phyloP scores from a whole-genome alignment of 225 moss, liverwort and hornwort species.

The Marchantia polymorpha region DNA sequence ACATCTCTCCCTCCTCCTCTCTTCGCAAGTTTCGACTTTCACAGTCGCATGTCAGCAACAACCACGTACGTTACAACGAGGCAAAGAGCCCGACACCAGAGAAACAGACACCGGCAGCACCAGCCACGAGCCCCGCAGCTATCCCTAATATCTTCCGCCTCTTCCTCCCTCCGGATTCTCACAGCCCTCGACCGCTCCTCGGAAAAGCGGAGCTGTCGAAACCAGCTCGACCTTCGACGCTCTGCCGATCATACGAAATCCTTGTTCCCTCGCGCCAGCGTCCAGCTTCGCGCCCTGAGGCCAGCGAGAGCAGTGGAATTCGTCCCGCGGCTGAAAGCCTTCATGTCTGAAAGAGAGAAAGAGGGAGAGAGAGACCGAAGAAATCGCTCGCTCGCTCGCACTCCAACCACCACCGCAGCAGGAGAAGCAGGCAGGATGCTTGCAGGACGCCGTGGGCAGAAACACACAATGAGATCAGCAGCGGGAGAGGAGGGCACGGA shows the following conservation, averaged over 20 bases:
- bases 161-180: background rate
- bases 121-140: background rate
- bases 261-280: background rate
- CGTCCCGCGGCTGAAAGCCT: background rate
- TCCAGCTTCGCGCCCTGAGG: background rate
- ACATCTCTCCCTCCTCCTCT: background rate
- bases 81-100: background rate
- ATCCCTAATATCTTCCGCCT: background rate
- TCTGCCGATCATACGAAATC: background rate
- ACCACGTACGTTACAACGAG: background rate
- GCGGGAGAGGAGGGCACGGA: no score
- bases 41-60: background rate
- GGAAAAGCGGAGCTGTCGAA: background rate
- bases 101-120: no score
- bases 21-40: background rate
- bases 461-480: background rate
- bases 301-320: background rate
- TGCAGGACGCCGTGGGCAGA: background rate
- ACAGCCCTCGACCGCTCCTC: background rate
- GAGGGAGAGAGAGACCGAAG: background rate
- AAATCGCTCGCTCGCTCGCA: background rate
- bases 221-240: background rate
- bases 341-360: background rate
- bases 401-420: background rate
- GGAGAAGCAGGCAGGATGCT: background rate